Conservation (phyloP, 2,329 filamentous ascomycete genomes). For the Cladosporium velox region DNA sequence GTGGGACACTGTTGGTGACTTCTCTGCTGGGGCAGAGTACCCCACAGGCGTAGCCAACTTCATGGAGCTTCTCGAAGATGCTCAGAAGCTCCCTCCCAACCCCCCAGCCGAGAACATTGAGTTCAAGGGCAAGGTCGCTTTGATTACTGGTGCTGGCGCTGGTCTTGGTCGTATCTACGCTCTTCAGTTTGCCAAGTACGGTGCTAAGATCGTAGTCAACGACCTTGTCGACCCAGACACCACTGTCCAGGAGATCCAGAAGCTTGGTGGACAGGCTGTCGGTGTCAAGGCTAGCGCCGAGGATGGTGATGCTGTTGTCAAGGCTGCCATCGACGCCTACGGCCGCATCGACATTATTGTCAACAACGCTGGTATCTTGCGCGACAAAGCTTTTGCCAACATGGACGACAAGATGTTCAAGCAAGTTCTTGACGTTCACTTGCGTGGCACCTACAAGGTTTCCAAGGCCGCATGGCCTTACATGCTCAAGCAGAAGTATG, state of each 20-base stretch:
- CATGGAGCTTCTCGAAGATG: constrained; percentile 79
- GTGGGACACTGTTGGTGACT: constrained; percentile 87
- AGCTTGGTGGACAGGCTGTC: constrained; percentile 82
- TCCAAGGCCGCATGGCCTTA: constrained; percentile 98
- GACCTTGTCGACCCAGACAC: constrained; percentile 90
- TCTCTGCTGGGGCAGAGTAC: constrained; percentile 73
- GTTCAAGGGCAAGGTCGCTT: constrained; percentile 80
- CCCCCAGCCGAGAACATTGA: constrained; percentile 72
- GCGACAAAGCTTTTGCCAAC: constrained; percentile 96
- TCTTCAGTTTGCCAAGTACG: constrained; percentile 81
- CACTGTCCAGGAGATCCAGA: constrained; percentile 89
- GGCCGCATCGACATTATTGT: constrained; percentile 92
- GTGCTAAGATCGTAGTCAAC: constrained; percentile 88
- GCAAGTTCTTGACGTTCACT: constrained; percentile 86
- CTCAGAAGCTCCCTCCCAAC: constrained; percentile 73
- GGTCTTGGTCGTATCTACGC: constrained; percentile 91
- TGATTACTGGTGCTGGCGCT: constrained; percentile 85
- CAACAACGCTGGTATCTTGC: constrained; percentile 97
- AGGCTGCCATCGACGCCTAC: constrained; percentile 89
- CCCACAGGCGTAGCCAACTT: constrained; percentile 87
- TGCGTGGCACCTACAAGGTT: constrained; percentile 92
- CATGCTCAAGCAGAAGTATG: constrained; percentile 98
- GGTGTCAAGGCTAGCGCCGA: constrained; percentile 93
- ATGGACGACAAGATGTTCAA: constrained; percentile 97
- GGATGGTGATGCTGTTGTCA: constrained; percentile 87